Conservation (phyloP, 495 filamentous ascomycete genomes). For the Penicillium tannophilum region DNA sequence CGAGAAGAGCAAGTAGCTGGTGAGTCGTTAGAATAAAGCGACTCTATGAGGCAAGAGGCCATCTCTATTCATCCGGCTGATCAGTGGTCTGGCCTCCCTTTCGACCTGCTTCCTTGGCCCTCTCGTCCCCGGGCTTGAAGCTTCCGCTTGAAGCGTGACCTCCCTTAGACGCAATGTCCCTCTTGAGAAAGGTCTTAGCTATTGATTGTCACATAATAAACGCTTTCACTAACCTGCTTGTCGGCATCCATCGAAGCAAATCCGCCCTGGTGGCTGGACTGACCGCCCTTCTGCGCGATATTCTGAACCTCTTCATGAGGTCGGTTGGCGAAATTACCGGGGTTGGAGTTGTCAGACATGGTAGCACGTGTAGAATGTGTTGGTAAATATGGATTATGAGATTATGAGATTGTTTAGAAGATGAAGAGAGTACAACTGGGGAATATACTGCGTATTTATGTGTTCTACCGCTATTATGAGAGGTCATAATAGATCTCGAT, state of each 20-base stretch:
- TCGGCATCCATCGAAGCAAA: conserved; percentile 41
- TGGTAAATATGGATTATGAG: too few species aligned
- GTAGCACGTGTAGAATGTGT: too few species aligned
- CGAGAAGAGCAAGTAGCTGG: too few species aligned
- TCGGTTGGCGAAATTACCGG: conserved; percentile 66
- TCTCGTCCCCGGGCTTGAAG: conserved; percentile 49
- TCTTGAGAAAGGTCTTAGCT: conserved; percentile 15
- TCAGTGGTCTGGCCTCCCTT: conserved; percentile 37
- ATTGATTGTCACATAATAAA: too few species aligned
- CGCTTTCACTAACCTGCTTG: conserved; percentile 41
- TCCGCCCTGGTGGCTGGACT: conserved; percentile 38
- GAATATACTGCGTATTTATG: too few species aligned
- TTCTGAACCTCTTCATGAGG: conserved; percentile 58
- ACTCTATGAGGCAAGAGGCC: too few species aligned
- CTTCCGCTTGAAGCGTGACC: conserved; percentile 51
- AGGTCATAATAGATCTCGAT: too few species aligned
- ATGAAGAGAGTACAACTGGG: too few species aligned
- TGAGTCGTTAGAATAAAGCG: too few species aligned
- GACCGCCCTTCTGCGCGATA: conserved; percentile 56
- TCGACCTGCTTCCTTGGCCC: conserved; percentile 49
- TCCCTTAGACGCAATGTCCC: conserved; percentile 52
- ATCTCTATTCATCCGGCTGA: too few species aligned
- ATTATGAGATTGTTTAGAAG: too few species aligned
- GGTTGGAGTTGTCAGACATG: conserved; percentile 44
- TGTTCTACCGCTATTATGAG: too few species aligned